Evolutionary conservation across 2,329 filamentous ascomycete genomes (phyloP), one percentile per base, ranked within the genome.

Genomic region (Microcyclospora tardicrescens): DNA sequence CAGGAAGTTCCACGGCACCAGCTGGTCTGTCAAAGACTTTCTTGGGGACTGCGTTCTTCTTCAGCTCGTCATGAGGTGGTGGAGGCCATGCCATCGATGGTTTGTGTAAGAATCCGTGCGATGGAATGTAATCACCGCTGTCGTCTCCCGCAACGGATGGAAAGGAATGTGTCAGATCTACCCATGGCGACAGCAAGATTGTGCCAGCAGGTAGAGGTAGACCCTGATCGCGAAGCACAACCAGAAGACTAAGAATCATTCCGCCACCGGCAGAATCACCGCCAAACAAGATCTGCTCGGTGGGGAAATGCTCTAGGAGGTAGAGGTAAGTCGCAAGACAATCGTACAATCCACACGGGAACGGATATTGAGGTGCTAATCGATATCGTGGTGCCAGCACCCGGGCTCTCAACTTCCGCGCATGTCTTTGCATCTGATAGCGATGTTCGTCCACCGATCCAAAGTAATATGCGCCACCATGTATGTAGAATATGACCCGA

Each of bases 391-490:
- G 71, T 48, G 89, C 86, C 59, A 96, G 77, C 6, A 95, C 81
- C 39, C 86, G 73, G 13, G 86, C 89, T 61, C 91, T 86, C 43
- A 98, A 71, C 63, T 96, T 96, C 38, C 91, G 74, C 19, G 91
- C 91, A 69, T 96, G 87, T 35, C 89, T 74, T 61, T 98, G 91
- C 71, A 98, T 78, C 68, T 96, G 89, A 63, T 96, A 96, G n/a
- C 91, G 79, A 65, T 96, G 91, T 60, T 93, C 87, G 56, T 95
- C 87, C 29, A 95, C 80, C 51, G 85, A 93, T 11, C 91, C 89
- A 58, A 98, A 96, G 63, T 80, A 98, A 62, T 94, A 96, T 14
- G 83, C 89, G 6, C 89, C 89, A 11, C 91, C 91, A 55, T 96
- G 91, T 15, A 96, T 70, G 61, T 96, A 96, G 16, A 98, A 67